Evolutionary conservation across 2,329 filamentous ascomycete genomes (phyloP), one percentile per base, ranked within the genome.

Genomic region (Cladosporium sphaerospermum): DNA sequence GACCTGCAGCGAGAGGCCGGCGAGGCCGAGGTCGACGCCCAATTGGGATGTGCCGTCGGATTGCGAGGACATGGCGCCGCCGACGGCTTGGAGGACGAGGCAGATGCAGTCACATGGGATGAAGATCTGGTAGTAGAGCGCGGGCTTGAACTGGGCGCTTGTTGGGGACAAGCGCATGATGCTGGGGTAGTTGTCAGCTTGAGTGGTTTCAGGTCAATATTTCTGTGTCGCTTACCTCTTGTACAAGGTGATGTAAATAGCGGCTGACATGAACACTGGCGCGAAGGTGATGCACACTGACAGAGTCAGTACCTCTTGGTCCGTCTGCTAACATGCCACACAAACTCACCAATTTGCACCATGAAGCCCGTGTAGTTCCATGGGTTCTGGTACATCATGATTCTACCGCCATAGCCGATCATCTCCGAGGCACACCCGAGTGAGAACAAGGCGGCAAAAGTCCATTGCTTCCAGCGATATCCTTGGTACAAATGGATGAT

Each of bases 11-110:
- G 74, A 66, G 0, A 86, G 75, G 32, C 84, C 84, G 4, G 80
- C 80, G n/a, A 86, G 74, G 76, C 83, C 83, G 68, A 85, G 78
- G 62, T 85, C 71, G 57, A 78, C 75, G n/a, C 81, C 83, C 0
- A 62, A 59, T 1, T 69, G 57, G 11, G 50, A 49, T 9, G 39
- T 44, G 11, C 58, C 59, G 31, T 70, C 59, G 13, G 64, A 63
- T 5, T 69, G 52, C 42, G 51, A 45, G 4, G 52, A 50, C 11
- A 50, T 39, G 18, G 42, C 80, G n/a, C 81, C 83, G 41, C 83
- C 83, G 0, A 73, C 70, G 4, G 78, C 78, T 63, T 86, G 83
- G 0, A 86, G 74, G 36, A 82, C 59, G 2, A 86, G 74, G 2
- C 81, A 81, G 53, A 83, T 54, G 33, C 85, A 60, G 65, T 86